phyloP scores from a whole-genome alignment of 768 basidiomycete species.

The Phanerochaete sordida region DNA sequence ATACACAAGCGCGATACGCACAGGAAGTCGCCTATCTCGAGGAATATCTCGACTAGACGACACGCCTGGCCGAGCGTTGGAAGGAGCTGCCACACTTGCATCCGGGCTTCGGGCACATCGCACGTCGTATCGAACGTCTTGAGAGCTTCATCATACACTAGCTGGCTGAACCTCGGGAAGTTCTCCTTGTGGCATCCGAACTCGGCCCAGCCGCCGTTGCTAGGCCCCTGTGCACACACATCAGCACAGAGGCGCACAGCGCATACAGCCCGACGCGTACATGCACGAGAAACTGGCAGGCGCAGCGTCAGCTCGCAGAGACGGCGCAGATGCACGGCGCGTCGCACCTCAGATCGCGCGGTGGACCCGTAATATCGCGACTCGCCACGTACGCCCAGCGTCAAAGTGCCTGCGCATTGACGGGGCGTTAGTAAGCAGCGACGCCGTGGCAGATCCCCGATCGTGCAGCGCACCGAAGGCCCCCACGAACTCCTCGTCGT shows the following conservation, averaged over 20 bases:
- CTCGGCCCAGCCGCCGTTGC: background rate
- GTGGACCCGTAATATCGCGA: conserved; percentile 60
- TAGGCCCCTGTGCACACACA: conserved; percentile 21
- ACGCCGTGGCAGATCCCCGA: background rate
- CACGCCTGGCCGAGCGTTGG: conserved; percentile 59
- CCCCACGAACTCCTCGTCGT: conserved; percentile 47
- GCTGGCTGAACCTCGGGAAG: conserved; percentile 37
- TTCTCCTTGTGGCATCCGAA: background rate
- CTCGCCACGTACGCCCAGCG: conserved; percentile 51
- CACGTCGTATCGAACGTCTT: conserved; percentile 24
- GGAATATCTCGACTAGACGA: conserved; percentile 59
- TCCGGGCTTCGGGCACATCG: conserved; percentile 29
- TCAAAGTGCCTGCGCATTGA: conserved; percentile 46
- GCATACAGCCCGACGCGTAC: conserved; percentile 33
- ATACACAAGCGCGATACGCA: conserved; percentile 27
- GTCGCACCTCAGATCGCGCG: conserved; percentile 61
- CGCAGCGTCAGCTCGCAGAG: background rate
- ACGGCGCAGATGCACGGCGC: background rate
- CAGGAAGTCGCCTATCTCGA: conserved; percentile 59
- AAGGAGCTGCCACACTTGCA: conserved; percentile 43
- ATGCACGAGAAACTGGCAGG: conserved; percentile 51
- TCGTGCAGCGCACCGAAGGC: conserved; percentile 38
- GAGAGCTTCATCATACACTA: conserved; percentile 37
- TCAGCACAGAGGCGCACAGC: background rate
- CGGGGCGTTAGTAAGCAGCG: background rate